A percentile compares a stretch with the other conserved stretches of the same genome.
Evolutionary conservation across 2,329 filamentous ascomycete species (phyloP).

Genomic region (Colletotrichum sp.): DNA sequence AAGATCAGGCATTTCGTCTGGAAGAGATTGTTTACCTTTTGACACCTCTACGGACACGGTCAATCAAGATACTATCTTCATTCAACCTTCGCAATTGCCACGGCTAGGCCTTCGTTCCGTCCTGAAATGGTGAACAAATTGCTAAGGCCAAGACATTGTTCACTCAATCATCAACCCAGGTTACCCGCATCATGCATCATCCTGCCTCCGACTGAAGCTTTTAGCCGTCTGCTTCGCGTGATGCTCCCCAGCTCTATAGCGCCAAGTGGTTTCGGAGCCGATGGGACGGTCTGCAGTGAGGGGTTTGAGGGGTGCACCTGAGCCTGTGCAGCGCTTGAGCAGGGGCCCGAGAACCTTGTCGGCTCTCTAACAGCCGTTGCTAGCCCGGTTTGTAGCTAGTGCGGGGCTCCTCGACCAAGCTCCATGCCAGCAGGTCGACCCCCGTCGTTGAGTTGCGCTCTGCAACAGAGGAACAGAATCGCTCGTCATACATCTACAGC

Average conservation of each 20-base stretch:
- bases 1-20: background rate
- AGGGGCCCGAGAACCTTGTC: slow-evolving; percentile 12
- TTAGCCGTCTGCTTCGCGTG: background rate
- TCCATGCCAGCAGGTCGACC: slow-evolving; percentile 6
- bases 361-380: slow-evolving; percentile 8
- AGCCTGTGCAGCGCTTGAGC: background rate
- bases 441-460: background rate
- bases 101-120: background rate
- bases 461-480: background rate
- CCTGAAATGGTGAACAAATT: background rate
- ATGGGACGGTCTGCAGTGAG: background rate
- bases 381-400: slow-evolving; percentile 18
- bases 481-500: background rate
- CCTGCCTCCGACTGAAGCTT: background rate
- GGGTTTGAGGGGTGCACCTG: background rate
- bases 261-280: background rate
- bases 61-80: background rate
- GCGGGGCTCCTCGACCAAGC: slow-evolving; percentile 17
- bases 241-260: background rate
- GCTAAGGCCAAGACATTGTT: background rate
- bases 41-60: background rate
- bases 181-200: background rate
- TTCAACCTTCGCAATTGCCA: background rate
- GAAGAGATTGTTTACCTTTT: background rate
- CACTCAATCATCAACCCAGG: background rate